Evolutionary conservation across 805 yeast genomes (phyloP), one percentile per base, ranked within the genome.

Genomic region (Candida peoriensis): DNA sequence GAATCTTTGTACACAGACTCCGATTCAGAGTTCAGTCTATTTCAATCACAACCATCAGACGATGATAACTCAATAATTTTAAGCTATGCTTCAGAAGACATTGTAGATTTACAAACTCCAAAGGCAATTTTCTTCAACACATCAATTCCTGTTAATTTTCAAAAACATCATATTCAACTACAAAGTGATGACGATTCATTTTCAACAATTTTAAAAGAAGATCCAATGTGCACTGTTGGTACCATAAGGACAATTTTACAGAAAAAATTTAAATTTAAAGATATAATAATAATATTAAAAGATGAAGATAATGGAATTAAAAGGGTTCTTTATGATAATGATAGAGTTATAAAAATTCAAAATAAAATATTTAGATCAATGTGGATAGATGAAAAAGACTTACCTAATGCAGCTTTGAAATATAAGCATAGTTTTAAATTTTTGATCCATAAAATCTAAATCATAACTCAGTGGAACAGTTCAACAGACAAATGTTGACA

Each of bases 371-470:
- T 43, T 19, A 40, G 49, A 33, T 22, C 32, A 5, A 36, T 41
- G 41, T 45, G 42, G 44, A 20, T 45, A 4, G 42, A 41, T 3
- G 49, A 45, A 15, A 30, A 39, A 6, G 38, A 39, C 2, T 26
- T 45, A 8, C 45, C 47, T 1, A 36, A 24, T 12, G 49, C 49
- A 2, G 36, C 36, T 4, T 19, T 43, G 30, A 41, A 28, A 13
- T 41, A 32, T 17, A 16, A 35, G n/a, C 37, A 33, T 20, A n/a
- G 29, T 5, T 43, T 43, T 41, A 43, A 39, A 25, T 45, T 45
- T 24, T 13, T 45, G 30, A 44, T 42, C 13, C 38, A 39, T 18
- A 37, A 32, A 32, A 34, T 38, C 10, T 37, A 23, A 29, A 8
- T 24, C n/a, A n/a, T n/a, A n/a, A n/a, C n/a, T n/a, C n/a, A n/a